These are phyloP conservation scores for Zygoascus flipseniorum DNA, from an alignment of 805 yeast species.

Conservation along the genomic window DNA sequence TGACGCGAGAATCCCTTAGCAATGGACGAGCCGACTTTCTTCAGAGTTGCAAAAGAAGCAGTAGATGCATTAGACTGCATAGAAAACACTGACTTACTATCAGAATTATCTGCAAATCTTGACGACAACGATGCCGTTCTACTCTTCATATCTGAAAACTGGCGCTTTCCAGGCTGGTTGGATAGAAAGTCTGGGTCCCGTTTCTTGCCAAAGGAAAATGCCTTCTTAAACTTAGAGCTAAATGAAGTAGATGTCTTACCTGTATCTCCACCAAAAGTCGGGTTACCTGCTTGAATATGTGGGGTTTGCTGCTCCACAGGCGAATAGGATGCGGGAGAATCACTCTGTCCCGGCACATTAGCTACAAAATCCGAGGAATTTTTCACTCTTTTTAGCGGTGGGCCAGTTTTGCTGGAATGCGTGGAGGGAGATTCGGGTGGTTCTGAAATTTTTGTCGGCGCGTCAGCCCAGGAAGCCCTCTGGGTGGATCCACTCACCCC, in stretches of 20 bases:
- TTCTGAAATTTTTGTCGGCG: not conserved
- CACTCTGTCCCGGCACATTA: not conserved
- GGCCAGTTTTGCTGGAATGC: not conserved
- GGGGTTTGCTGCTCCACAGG: not conserved
- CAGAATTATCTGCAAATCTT: slow-evolving; percentile 5
- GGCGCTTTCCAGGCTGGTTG: not conserved
- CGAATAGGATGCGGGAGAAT: not conserved
- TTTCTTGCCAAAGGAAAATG: slow-evolving; percentile 14
- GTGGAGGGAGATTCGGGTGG: not conserved
- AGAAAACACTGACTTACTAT: slow-evolving; percentile 20
- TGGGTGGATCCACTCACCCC: not conserved
- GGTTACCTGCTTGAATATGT: not conserved
- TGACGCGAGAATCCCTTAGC: not conserved
- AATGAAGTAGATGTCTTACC: not conserved
- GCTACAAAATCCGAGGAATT: not conserved
- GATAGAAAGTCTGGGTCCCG: not conserved
- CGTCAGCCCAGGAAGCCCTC: not conserved
- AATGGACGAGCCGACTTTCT: slow-evolving; percentile 8
- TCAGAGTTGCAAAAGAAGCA: slow-evolving; percentile 21
- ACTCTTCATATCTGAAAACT: not conserved
- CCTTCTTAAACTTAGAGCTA: slow-evolving; percentile 12
- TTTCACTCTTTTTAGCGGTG: not conserved
- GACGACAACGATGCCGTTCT: not conserved
- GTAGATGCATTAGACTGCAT: slow-evolving; percentile 21
- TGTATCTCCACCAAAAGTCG: not conserved